Conservation (phyloP, 148 eudicot genomes). For the Cornus kousa region DNA sequence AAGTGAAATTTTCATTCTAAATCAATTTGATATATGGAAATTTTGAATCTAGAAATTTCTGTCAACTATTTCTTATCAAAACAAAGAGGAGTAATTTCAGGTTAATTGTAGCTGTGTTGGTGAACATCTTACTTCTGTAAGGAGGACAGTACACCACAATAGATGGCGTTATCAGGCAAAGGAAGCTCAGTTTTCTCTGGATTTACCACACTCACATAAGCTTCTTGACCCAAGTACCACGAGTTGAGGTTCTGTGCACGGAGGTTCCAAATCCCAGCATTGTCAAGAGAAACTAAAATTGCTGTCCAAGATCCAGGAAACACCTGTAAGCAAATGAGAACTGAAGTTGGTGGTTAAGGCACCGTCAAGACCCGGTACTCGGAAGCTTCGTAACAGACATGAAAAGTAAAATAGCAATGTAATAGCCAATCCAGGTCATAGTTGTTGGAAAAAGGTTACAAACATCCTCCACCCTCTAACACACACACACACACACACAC, state of each 20-base stretch:
- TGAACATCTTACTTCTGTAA: slow-evolving; percentile 65
- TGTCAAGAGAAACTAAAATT: slow-evolving; percentile 82
- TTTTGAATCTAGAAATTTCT: neutral
- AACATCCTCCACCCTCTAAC: no score
- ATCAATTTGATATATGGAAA: neutral
- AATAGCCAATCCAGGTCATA: neutral
- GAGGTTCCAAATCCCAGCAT: slow-evolving; percentile 96
- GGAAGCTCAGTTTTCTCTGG: slow-evolving; percentile 59
- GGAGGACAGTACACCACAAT: slow-evolving; percentile 69
- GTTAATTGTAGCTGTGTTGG: no score
- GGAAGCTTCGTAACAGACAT: neutral
- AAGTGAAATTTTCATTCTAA: neutral
- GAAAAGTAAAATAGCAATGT: neutral
- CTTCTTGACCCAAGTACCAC: slow-evolving; percentile 95
- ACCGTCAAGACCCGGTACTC: neutral
- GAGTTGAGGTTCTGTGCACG: slow-evolving; percentile 78
- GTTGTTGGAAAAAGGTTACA: neutral
- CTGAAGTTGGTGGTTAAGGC: neutral
- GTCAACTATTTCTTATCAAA: neutral
- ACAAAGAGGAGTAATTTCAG: neutral
- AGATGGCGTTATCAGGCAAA: slow-evolving; percentile 76
- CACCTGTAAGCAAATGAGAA: slow-evolving; percentile 46
- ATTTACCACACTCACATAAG: slow-evolving; percentile 70
- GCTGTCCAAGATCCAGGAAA: slow-evolving; percentile 99
- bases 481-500: no score